Base-by-base conservation (phyloP, 257 asterid genomes). In the Capsicum baccatum region DNA sequence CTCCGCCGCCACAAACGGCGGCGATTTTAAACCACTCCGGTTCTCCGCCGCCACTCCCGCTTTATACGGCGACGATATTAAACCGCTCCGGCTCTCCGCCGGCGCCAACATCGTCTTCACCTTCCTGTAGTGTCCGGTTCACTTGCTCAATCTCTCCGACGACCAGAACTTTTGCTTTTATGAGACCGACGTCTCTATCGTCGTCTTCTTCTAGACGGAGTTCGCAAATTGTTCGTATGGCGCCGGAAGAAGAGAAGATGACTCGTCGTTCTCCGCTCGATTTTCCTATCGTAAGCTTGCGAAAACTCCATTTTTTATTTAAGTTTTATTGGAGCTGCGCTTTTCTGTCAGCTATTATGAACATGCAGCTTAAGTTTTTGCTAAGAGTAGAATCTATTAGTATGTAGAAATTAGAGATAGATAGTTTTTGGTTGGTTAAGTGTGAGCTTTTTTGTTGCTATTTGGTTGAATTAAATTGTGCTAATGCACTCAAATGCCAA, bases 241-340 rank as follows among this genome's bases (percentile, higher is more conserved):
- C 99, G 85, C 98, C 99, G 12, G 96, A 96, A 5, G 97, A 96
- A 86, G 97, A 94, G 92, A 94, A 88, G 92, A 91, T 94, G 92
- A 96, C 99, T 78, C 97, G 97, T 86, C 97, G 97, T 33, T 92
- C 98, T 42, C 99, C 99, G 70, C 96, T 93, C 6, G 99, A 94
- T 84, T 94, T 95, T 79, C 98, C 98, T 11, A 89, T 90, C 56
- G 99, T 96, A 70, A 89, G 91, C 82, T 78, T 39, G 55, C 57
- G 60, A 52, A 21, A 74, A 21, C 62, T 50, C 62, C 0, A 7
- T 13, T 47, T 50, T 74, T 15, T 78, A 14, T 54, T 54, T 78
- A 8, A 8, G 64, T 26, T 78, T 13, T 54, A 5, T 33, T 33
- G 57, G 12, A 78, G 50, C 44, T 78, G 48, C 54, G 6, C 33